Evolutionary conservation across 345 rosid species (phyloP).

Genomic region (Adansonia digitata): DNA sequence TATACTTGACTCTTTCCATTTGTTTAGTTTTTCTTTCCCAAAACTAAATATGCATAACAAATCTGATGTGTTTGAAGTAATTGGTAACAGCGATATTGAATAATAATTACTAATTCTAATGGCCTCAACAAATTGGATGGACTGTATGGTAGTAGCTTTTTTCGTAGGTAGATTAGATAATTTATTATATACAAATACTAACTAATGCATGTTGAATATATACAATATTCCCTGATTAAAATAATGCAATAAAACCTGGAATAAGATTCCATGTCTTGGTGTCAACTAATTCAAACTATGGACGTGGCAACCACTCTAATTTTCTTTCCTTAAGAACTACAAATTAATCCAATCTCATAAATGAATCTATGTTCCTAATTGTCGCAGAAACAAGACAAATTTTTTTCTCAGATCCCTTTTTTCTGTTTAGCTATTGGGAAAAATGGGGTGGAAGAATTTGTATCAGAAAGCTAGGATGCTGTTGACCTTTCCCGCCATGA

Average conservation of each 20-base stretch:
- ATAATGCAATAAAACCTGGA: slow-evolving; percentile 1
- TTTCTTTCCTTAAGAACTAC: not conserved
- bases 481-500: not conserved
- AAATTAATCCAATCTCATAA: not conserved
- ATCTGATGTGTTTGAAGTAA: not conserved
- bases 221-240: not conserved
- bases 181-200: not conserved
- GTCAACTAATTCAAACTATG: slow-evolving; percentile 28
- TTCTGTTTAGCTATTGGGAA: not conserved
- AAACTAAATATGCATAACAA: not conserved
- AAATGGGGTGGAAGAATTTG: slow-evolving; percentile 17
- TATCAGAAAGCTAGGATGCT: slow-evolving; percentile 7
- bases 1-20: not conserved
- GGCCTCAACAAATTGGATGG: not conserved
- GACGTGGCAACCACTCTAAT: slow-evolving; percentile 59
- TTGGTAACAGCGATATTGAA: not conserved
- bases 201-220: not conserved
- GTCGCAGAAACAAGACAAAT: not conserved
- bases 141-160: not conserved
- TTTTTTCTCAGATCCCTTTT: not conserved
- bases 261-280: slow-evolving; percentile 16
- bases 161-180: not conserved
- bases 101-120: not conserved
- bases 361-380: not conserved
- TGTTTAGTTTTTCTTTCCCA: not conserved